A percentile compares a stretch with the other conserved stretches of the same genome.
Evolutionary conservation across 257 asterid genomes (phyloP).

Genomic region (Dorcoceras hygrometricum): DNA sequence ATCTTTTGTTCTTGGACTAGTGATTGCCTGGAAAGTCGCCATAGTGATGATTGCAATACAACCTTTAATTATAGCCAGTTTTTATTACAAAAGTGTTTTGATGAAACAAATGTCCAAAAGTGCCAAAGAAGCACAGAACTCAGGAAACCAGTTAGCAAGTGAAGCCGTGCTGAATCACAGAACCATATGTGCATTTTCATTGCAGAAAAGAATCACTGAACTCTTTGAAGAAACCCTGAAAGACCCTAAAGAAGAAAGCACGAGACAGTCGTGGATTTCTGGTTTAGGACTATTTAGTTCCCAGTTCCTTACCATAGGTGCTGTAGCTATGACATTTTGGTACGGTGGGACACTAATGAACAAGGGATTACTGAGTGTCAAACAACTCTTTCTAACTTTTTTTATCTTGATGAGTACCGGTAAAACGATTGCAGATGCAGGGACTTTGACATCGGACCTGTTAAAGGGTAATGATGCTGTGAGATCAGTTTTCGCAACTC

Average conservation of each 20-base stretch:
- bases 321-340: slow-evolving; percentile 46
- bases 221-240: slow-evolving; percentile 36
- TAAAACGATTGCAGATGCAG: slow-evolving; percentile 44
- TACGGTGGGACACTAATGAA: slow-evolving; percentile 45
- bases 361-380: slow-evolving; percentile 26
- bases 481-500: slow-evolving; percentile 35
- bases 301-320: slow-evolving; percentile 35
- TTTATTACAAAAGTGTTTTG: slow-evolving; percentile 34
- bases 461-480: slow-evolving; percentile 43
- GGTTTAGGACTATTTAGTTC: slow-evolving; percentile 38
- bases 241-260: slow-evolving; percentile 39
- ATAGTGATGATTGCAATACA: slow-evolving; percentile 37
- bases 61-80: slow-evolving; percentile 38
- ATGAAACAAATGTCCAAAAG: slow-evolving; percentile 42
- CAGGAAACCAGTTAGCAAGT: slow-evolving; percentile 53
- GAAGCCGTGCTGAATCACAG: slow-evolving; percentile 49
- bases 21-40: slow-evolving; percentile 44
- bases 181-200: slow-evolving; percentile 45
- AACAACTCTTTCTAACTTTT: slow-evolving; percentile 38
- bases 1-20: slow-evolving; percentile 36
- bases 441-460: slow-evolving; percentile 46
- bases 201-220: slow-evolving; percentile 32
- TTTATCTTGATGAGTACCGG: slow-evolving; percentile 45
- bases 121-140: slow-evolving; percentile 40
- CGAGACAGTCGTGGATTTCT: slow-evolving; percentile 53